phyloP scores from a whole-genome alignment of 2,329 filamentous ascomycete species.

The Zymoseptoria passerinii region DNA sequence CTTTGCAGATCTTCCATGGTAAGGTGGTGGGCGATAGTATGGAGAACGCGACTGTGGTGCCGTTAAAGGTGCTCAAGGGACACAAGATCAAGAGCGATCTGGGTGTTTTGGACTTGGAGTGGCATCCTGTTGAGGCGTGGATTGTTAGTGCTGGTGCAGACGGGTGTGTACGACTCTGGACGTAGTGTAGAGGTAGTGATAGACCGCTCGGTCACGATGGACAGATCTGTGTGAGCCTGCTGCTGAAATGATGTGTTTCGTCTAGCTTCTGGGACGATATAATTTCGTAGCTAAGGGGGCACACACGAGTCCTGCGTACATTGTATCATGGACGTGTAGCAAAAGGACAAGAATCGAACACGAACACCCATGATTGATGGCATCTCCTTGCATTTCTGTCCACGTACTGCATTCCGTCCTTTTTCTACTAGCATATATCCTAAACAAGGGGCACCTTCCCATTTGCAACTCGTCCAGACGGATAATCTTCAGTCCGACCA shows the following conservation, averaged over 20 bases:
- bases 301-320: neutral
- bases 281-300: neutral
- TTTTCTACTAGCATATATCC: neutral
- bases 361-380: neutral
- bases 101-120: constrained; percentile 88
- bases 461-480: neutral
- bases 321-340: neutral
- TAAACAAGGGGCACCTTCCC: neutral
- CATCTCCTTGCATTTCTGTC: neutral
- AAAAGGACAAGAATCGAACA: neutral
- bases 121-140: constrained; percentile 94
- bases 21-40: constrained; percentile 91
- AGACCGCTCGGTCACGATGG: neutral
- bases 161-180: constrained; percentile 86
- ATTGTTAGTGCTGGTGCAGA: constrained; percentile 89
- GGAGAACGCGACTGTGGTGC: constrained; percentile 93
- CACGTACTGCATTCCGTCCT: neutral
- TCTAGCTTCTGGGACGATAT: too few species aligned
- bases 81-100: constrained; percentile 80
- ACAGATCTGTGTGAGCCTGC: neutral
- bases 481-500: neutral
- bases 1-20: constrained; percentile 91
- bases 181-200: constrained; percentile 18
- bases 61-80: constrained; percentile 84
- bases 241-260: neutral